Percentiles rank a stretch among this genome's conserved stretches.
Evolutionary conservation across 306 rosid genomes (phyloP).

Genomic region (Corylus avellana): DNA sequence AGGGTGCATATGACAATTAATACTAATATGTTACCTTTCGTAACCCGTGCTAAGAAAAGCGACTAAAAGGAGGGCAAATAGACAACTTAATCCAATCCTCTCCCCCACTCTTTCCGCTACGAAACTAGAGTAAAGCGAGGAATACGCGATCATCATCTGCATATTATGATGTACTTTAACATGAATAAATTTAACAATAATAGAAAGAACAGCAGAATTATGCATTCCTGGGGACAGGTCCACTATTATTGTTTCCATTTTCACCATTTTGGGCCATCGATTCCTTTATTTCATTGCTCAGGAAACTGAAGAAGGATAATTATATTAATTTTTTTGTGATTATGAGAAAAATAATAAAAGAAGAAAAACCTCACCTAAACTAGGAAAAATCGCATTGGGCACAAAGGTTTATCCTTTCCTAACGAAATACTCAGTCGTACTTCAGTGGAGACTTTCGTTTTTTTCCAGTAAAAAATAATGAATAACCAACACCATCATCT

Average conservation of each 20-base stretch:
- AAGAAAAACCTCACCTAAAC: neutral
- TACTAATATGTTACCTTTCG: conserved; percentile 45
- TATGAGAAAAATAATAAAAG: neutral
- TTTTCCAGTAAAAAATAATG: neutral
- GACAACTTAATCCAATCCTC: conserved; percentile 46
- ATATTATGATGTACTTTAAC: conserved; percentile 26
- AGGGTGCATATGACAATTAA: neutral
- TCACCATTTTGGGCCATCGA: neutral
- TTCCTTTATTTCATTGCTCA: neutral
- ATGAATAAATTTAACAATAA: neutral
- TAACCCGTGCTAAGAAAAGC: conserved; percentile 43
- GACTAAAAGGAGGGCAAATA: conserved; percentile 42
- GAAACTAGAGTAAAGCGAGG: conserved; percentile 61
- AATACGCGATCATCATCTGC: conserved; percentile 67
- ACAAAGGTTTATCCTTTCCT: neutral
- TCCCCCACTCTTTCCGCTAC: conserved; percentile 56
- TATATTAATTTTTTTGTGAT: neutral
- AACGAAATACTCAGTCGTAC: neutral
- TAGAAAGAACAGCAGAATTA: neutral
- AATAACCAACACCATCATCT: neutral
- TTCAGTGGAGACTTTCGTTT: neutral
- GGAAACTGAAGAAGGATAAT: neutral
- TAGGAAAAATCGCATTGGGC: neutral
- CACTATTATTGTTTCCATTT: neutral
- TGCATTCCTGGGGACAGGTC: neutral